Evolutionary conservation across 2,329 filamentous ascomycete species (phyloP).

Genomic region (Metarhizium brunneum): DNA sequence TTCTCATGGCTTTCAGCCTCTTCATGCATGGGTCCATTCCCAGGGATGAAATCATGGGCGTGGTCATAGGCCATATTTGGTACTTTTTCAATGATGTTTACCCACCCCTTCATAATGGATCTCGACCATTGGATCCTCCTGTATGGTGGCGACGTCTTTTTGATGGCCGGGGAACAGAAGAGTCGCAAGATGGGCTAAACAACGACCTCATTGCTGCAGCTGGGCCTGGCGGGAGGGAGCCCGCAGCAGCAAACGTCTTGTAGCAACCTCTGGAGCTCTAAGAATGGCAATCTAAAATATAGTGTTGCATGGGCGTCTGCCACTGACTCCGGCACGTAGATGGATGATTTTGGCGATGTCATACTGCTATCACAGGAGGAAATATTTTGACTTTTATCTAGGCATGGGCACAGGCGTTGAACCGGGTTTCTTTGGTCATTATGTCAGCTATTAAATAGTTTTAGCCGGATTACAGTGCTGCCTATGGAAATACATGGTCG

Average conservation of each 20-base stretch:
- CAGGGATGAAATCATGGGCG: constrained; percentile 93
- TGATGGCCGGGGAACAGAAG: constrained; percentile 43
- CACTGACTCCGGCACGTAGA: neutral
- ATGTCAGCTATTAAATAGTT: too few species aligned
- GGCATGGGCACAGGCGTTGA: too few species aligned
- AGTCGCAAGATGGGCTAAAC: constrained; percentile 45
- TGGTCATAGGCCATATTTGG: constrained; percentile 91
- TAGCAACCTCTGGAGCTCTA: neutral
- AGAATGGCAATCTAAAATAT: neutral
- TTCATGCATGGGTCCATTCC: constrained; percentile 84
- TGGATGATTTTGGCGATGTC: neutral
- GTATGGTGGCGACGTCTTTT: constrained; percentile 84
- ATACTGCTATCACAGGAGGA: too few species aligned
- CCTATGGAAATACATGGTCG: too few species aligned
- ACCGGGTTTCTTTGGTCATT: too few species aligned
- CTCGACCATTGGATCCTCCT: constrained; percentile 80
- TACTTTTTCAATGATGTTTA: constrained; percentile 98
- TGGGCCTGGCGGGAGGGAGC: constrained; percentile 18
- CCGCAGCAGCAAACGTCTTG: neutral
- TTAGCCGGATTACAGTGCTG: too few species aligned
- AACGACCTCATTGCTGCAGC: constrained; percentile 54
- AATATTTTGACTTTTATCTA: too few species aligned
- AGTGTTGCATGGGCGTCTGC: neutral
- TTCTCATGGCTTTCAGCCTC: constrained; percentile 84
- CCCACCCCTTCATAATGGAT: constrained; percentile 77